Evolutionary conservation across 2,329 filamentous ascomycete genomes (phyloP), one percentile per base, ranked within the genome.

Genomic region (Penicillium sp.): DNA sequence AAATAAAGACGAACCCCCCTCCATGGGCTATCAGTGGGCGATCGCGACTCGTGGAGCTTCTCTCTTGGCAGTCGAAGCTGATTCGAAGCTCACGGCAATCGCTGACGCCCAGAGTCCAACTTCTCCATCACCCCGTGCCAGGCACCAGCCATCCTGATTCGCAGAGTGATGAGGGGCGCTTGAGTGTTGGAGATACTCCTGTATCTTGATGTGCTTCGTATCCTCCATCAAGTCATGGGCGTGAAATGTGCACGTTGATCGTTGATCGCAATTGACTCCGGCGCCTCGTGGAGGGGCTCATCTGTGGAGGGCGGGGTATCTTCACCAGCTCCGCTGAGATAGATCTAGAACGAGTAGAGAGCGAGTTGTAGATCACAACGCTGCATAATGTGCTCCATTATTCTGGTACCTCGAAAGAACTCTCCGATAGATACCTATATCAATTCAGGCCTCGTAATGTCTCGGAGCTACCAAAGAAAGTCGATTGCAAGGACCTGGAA

Each of bases 1-100:
- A 31, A 51, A 37, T 3, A 44, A 18, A n/a, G 52, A 46, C 58
- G 59, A 62, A 63, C 64, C 62, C 62, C 62, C 62, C 62, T 63
- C 62, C 49, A 59, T 52, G 10, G 27, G n/a, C 31, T 58, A 61
- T 66, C 62, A 58, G 59, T 57, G 53, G 57, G 47, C 53, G 60
- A 62, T 66, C 57, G 50, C 54, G 51, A 36, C 49, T 53, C 51
- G 56, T 58, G 54, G 56, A 54, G 58, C 46, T 47, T 46, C 44
- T 50, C 52, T 54, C 61, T 64, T 64, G 60, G 59, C 62, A 36
- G 39, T 40, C 43, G 22, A 55, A 44, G 60, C 58, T 64, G 61
- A 63, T 64, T 66, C 60, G 61, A 64, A 58, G 51, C 39, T 56
- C 55, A 46, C 50, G 4, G 10, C 22, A 39, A 37, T 59, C 37